These are phyloP conservation scores for Gentiana dahurica DNA, from an alignment of 257 asterid genomes.

Conservation along the genomic window DNA sequence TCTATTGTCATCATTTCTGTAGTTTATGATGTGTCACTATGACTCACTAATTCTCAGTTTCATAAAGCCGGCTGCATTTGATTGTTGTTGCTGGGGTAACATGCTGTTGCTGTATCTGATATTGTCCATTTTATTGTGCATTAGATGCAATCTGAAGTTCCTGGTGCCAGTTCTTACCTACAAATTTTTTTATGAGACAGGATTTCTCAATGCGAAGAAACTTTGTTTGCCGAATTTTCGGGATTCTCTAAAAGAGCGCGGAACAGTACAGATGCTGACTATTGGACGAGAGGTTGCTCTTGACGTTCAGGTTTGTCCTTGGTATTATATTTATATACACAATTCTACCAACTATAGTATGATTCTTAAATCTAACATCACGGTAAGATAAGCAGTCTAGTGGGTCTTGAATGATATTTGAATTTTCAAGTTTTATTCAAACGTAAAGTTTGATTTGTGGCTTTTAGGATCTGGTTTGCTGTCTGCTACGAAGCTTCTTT, in stretches of 20 bases:
- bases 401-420: no score
- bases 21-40: slow-evolving; percentile 46
- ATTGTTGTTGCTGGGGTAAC: slow-evolving; percentile 99
- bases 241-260: slow-evolving; percentile 79
- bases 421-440: no score
- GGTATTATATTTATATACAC: no score
- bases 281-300: slow-evolving; percentile 97
- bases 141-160: slow-evolving; percentile 54
- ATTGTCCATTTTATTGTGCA: slow-evolving; percentile 60
- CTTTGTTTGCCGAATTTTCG: slow-evolving; percentile 93
- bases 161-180: slow-evolving; percentile 32
- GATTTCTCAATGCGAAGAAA: slow-evolving; percentile 69
- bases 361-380: no score
- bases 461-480: no score
- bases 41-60: slow-evolving; percentile 93
- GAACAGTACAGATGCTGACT: slow-evolving; percentile 90
- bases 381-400: no score
- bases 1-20: slow-evolving; percentile 23
- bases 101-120: slow-evolving; percentile 77
- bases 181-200: slow-evolving; percentile 77
- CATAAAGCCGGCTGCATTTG: slow-evolving; percentile 89
- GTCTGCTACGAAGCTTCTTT: no score
- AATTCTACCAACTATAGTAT: no score
- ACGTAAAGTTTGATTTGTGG: no score
- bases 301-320: slow-evolving; percentile 81